phyloP scores from a whole-genome alignment of 78 protist genomes.

The Chrysochromulina parva region DNA sequence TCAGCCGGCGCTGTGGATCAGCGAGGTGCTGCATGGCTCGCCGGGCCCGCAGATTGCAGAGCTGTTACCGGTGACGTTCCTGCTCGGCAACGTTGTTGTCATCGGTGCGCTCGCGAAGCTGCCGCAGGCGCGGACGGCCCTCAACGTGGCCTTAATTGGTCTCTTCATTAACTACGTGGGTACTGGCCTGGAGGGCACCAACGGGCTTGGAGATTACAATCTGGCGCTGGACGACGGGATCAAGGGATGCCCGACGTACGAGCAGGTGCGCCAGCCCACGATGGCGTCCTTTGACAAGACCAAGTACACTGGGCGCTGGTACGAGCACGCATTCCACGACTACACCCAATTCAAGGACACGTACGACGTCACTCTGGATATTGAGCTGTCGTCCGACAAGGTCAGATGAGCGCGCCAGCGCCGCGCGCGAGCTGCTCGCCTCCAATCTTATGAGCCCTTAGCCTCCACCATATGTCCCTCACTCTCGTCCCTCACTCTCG shows the following conservation, averaged over 20 bases:
- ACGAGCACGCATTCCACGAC: conserved; percentile 29
- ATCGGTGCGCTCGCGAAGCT: neutral
- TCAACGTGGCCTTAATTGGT: no score
- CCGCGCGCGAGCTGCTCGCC: no score
- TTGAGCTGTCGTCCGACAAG: neutral
- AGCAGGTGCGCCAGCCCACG: conserved; percentile 7
- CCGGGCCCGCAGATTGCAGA: conserved; percentile 2
- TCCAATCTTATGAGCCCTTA: no score
- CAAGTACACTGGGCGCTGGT: neutral
- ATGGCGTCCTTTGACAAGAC: neutral
- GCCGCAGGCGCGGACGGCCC: no score
- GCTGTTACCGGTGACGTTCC: neutral
- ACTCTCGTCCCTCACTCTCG: no score
- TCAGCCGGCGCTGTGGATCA: neutral
- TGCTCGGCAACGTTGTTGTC: neutral
- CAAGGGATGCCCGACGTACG: conserved; percentile 20
- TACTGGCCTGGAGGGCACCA: neutral
- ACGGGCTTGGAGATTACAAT: neutral
- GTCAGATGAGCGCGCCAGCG: no score
- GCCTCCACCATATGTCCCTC: no score
- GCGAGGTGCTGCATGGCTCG: conserved; percentile 19
- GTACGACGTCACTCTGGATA: conserved; percentile 14
- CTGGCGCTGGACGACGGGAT: conserved; percentile 26
- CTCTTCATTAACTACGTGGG: neutral
- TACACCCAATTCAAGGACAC: neutral